phyloP scores from a whole-genome alignment of 2,329 filamentous ascomycete genomes.

The Penicillium polonicum region DNA sequence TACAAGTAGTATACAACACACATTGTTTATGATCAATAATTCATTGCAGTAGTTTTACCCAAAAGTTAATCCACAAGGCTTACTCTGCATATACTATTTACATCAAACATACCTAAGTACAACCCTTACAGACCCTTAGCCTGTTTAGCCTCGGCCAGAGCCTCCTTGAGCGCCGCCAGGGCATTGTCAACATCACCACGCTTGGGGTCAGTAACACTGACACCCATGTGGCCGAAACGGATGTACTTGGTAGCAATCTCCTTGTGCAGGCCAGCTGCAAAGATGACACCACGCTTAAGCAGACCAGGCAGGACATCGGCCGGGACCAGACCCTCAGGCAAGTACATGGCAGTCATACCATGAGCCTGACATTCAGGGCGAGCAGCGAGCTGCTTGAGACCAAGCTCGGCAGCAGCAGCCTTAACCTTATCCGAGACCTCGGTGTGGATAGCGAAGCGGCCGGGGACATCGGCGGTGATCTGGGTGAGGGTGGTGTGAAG shows the following conservation, averaged over 20 bases:
- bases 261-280: conserved; percentile 94
- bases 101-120: not conserved
- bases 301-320: conserved; percentile 83
- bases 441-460: conserved; percentile 80
- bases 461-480: conserved; percentile 74
- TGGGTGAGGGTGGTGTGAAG: conserved; percentile 85
- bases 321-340: conserved; percentile 78
- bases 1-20: not conserved
- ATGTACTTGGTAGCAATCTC: conserved; percentile 93
- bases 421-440: conserved; percentile 82
- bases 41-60: conserved; percentile 5
- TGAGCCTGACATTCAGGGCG: conserved; percentile 91
- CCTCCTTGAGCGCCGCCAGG: conserved; percentile 71
- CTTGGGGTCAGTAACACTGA: conserved; percentile 78
- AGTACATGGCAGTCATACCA: conserved; percentile 96
- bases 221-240: conserved; percentile 96
- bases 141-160: conserved; percentile 71
- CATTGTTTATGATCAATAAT: conserved; percentile 3
- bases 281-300: conserved; percentile 83
- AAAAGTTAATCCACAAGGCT: not conserved
- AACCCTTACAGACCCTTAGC: conserved; percentile 45
- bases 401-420: conserved; percentile 73
- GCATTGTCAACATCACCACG: conserved; percentile 82
- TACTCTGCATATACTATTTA: conserved; percentile 1
- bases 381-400: conserved; percentile 79